A percentile compares a stretch with the other conserved stretches of the same genome.
These are phyloP conservation scores for Podaxis sp. DNA, from an alignment of 768 basidiomycete species.

Conservation along the genomic window DNA sequence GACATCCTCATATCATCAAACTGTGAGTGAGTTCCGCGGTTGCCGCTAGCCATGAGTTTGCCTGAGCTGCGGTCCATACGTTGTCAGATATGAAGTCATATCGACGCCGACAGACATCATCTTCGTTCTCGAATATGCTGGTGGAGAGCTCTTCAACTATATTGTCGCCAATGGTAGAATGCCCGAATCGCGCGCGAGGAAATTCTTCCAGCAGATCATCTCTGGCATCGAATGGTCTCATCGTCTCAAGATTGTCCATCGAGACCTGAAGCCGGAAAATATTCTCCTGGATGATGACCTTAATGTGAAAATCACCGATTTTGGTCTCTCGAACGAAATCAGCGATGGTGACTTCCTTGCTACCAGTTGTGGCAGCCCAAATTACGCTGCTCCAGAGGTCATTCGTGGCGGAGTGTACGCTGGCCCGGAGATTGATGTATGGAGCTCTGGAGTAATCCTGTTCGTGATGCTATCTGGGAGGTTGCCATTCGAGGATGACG, in stretches of 20 bases:
- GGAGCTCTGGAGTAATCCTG: constrained; percentile 98
- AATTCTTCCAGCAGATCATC: constrained; percentile 98
- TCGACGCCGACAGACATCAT: constrained; percentile 95
- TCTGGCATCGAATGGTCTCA: constrained; percentile 98
- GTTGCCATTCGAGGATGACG: constrained; percentile 96
- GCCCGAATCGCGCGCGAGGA: constrained; percentile 81
- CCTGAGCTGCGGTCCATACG: constrained; percentile 16
- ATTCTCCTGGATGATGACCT: constrained; percentile 81
- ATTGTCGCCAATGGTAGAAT: constrained; percentile 94
- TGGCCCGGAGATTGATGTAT: constrained; percentile 98
- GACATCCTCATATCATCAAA: constrained; percentile 98
- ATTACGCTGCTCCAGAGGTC: constrained; percentile 98
- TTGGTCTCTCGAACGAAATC: constrained; percentile 94
- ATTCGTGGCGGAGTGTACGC: constrained; percentile 94
- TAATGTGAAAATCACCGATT: constrained; percentile 99
- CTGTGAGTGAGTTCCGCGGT: constrained; percentile 53
- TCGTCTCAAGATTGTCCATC: constrained; percentile 94
- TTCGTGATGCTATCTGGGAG: constrained; percentile 97
- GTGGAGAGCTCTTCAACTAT: constrained; percentile 97
- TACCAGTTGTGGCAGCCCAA: constrained; percentile 97
- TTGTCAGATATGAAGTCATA: constrained; percentile 76
- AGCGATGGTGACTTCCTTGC: constrained; percentile 95
- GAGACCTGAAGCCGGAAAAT: constrained; percentile 98
- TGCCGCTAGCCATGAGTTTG: constrained; percentile 8
- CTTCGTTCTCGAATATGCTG: constrained; percentile 96